phyloP scores from a whole-genome alignment of 345 rosid genomes.

The Gossypium ekmanianum region DNA sequence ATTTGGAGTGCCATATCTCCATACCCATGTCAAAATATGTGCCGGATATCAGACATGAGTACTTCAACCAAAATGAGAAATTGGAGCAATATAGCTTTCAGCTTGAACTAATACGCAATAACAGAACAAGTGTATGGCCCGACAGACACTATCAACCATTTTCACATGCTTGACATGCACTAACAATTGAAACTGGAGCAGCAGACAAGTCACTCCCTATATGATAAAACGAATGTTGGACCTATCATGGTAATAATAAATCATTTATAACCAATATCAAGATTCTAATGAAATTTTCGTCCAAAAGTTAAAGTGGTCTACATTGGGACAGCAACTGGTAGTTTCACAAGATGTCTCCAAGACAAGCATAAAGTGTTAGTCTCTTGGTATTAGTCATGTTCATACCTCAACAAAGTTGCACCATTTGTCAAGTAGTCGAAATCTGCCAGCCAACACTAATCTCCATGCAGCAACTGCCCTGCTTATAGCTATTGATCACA shows the following conservation, averaged over 20 bases:
- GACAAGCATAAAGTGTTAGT: background rate
- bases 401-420: conserved; percentile 84
- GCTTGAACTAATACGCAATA: background rate
- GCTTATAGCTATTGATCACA: conserved; percentile 61
- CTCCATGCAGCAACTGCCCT: conserved; percentile 86
- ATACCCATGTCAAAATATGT: too few species aligned
- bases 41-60: too few species aligned
- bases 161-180: background rate
- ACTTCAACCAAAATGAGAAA: background rate
- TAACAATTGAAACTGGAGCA: background rate
- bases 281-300: background rate
- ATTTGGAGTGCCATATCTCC: background rate
- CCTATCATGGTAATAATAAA: background rate
- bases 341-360: background rate
- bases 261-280: background rate
- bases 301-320: background rate
- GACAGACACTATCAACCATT: background rate
- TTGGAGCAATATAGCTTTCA: background rate
- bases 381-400: conserved; percentile 26
- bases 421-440: conserved; percentile 87
- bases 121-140: background rate
- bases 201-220: background rate
- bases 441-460: conserved; percentile 82
- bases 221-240: background rate
- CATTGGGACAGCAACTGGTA: background rate